Percentiles rank a stretch among this genome's conserved stretches.
Conservation (phyloP, 2,329 filamentous ascomycete genomes). For the Trichophyton equinum region DNA sequence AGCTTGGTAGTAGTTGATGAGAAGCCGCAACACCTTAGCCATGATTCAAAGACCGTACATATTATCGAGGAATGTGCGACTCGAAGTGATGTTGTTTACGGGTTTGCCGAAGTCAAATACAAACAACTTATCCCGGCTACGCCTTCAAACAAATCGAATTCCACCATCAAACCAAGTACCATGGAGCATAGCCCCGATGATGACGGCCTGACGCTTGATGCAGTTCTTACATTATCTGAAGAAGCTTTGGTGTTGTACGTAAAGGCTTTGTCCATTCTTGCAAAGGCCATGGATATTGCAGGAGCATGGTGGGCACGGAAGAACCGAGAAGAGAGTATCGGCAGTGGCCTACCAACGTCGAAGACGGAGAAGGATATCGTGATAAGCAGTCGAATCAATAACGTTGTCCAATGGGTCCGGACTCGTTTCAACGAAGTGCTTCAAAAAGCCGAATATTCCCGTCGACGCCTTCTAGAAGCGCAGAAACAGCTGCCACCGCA, state of each 20-base stretch:
- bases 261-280: slow-evolving; percentile 78
- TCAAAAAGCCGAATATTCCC: slow-evolving; percentile 92
- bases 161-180: slow-evolving; percentile 23
- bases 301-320: slow-evolving; percentile 81
- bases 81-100: slow-evolving; percentile 88
- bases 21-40: slow-evolving; percentile 54
- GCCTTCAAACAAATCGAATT: slow-evolving; percentile 46
- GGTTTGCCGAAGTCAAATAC: slow-evolving; percentile 97
- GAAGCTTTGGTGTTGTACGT: slow-evolving; percentile 93
- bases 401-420: slow-evolving; percentile 90
- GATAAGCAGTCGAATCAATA: slow-evolving; percentile 64
- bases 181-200: slow-evolving; percentile 52
- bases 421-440: slow-evolving; percentile 91
- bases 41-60: slow-evolving; percentile 66
- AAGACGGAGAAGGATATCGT: slow-evolving; percentile 27
- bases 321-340: slow-evolving; percentile 49
- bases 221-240: slow-evolving; percentile 74
- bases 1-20: slow-evolving; percentile 55
- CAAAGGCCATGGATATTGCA: slow-evolving; percentile 91
- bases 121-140: slow-evolving; percentile 86
- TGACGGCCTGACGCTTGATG: slow-evolving; percentile 71
- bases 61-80: slow-evolving; percentile 85
- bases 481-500: slow-evolving; percentile 72
- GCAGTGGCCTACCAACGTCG: slow-evolving; percentile 28
- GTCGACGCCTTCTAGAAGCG: slow-evolving; percentile 71